These are phyloP conservation scores for Penicillium odoratum DNA, from an alignment of 495 filamentous ascomycete species.

Conservation along the genomic window DNA sequence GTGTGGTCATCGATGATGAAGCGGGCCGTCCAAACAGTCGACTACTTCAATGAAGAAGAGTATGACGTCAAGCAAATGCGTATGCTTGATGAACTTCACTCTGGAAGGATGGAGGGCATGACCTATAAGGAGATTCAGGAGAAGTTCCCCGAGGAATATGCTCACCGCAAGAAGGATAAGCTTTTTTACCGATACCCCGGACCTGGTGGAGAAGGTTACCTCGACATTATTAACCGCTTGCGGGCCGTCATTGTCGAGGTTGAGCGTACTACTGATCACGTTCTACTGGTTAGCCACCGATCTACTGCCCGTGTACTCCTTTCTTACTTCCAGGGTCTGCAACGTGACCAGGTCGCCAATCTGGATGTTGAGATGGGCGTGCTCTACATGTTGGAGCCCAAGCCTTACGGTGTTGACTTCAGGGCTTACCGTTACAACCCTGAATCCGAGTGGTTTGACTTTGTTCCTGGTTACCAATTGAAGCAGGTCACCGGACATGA, in stretches of 20 bases:
- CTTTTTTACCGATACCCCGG: constrained; percentile 93
- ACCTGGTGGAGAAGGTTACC: constrained; percentile 91
- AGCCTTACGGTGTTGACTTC: constrained; percentile 96
- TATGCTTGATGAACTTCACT: constrained; percentile 96
- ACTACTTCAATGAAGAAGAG: constrained; percentile 93
- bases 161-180: constrained; percentile 73
- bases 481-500: constrained; percentile 44
- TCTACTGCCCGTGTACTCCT: constrained; percentile 88
- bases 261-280: constrained; percentile 94
- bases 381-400: constrained; percentile 91
- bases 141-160: constrained; percentile 74
- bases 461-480: constrained; percentile 73
- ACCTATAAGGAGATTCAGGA: constrained; percentile 87
- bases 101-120: constrained; percentile 88
- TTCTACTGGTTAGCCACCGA: constrained; percentile 86
- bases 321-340: constrained; percentile 92
- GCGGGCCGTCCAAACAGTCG: constrained; percentile 77
- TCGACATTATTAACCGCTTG: constrained; percentile 94
- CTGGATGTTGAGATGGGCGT: constrained; percentile 90
- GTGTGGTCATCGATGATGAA: constrained; percentile 98
- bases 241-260: constrained; percentile 96
- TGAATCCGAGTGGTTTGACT: constrained; percentile 73
- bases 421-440: constrained; percentile 89
- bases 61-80: constrained; percentile 97
- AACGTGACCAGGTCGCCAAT: constrained; percentile 85